Evolutionary conservation across 495 filamentous ascomycete species (phyloP).

Genomic region (Talaromyces thailandensis): DNA sequence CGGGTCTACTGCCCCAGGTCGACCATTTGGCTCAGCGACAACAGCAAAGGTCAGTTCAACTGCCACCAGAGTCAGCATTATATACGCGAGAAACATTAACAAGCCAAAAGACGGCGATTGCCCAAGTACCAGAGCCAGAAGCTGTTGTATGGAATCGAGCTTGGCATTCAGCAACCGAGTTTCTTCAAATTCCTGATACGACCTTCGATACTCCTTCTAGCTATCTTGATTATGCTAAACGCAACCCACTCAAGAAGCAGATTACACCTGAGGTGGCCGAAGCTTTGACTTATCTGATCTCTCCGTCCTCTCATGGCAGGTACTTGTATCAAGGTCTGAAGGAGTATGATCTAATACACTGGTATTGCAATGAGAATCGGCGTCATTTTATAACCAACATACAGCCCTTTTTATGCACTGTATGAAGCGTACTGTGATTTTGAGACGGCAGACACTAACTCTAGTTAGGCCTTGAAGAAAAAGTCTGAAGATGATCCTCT

Average conservation of each 20-base stretch:
- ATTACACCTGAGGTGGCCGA: conserved; percentile 23
- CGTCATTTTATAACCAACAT: conserved; percentile 41
- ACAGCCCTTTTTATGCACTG: conserved; percentile 25
- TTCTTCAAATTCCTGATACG: conserved; percentile 45
- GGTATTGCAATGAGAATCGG: conserved; percentile 45
- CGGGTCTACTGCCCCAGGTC: conserved; percentile 13
- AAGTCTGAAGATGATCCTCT: conserved; percentile 21
- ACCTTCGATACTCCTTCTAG: conserved; percentile 19
- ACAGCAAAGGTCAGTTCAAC: background rate
- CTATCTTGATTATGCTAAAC: conserved; percentile 8
- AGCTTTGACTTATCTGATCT: conserved; percentile 32
- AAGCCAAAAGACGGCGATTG: background rate
- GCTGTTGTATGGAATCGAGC: conserved; percentile 57
- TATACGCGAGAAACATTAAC: background rate
- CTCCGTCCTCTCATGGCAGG: conserved; percentile 11
- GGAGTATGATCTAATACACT: conserved; percentile 31
- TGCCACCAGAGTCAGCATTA: background rate
- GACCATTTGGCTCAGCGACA: conserved; percentile 12
- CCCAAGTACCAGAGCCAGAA: conserved; percentile 23
- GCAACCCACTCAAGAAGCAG: background rate
- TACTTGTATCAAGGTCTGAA: conserved; percentile 9
- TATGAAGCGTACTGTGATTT: conserved; percentile 13
- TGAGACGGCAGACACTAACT: background rate
- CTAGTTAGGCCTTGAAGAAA: background rate
- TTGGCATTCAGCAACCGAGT: conserved; percentile 58